phyloP scores from a whole-genome alignment of 2,329 filamentous ascomycete genomes.

The Hypoxylon sp. region DNA sequence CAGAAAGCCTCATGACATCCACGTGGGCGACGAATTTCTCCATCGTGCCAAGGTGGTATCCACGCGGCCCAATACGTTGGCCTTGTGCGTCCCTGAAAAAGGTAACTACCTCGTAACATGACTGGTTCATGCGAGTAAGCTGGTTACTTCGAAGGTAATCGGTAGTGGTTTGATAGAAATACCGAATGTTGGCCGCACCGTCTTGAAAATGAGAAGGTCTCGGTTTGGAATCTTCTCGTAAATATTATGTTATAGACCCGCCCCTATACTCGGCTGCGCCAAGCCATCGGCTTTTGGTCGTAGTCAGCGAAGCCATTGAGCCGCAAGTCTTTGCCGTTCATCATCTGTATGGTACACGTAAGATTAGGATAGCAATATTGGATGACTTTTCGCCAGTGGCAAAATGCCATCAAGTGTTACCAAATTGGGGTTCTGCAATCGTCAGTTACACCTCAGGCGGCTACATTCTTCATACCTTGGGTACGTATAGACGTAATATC shows the following conservation, averaged over 20 bases:
- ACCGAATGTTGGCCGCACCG: background rate
- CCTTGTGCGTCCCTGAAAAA: background rate
- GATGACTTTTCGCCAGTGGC: no score
- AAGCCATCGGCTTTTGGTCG: constrained; percentile 1
- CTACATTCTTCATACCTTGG: no score
- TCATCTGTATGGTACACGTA: background rate
- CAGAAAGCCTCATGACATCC: no score
- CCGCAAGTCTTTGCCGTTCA: constrained; percentile 5
- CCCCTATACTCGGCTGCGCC: no score
- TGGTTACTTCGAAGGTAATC: no score
- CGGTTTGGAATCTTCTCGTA: no score
- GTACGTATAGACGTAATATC: no score
- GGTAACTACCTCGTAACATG: constrained; percentile 2
- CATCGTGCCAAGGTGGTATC: background rate
- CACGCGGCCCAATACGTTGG: constrained; percentile 1
- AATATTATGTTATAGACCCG: no score
- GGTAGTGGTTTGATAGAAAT: background rate
- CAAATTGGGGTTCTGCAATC: no score
- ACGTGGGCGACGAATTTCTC: background rate
- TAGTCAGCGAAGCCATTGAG: constrained; percentile 17
- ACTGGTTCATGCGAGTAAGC: background rate
- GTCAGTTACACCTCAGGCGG: no score
- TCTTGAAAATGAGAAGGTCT: background rate
- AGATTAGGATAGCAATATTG: no score
- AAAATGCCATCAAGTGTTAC: no score